Percentiles rank a stretch among this genome's conserved stretches.
Evolutionary conservation across 345 rosid genomes (phyloP).

Genomic region (Microcos paniculata): DNA sequence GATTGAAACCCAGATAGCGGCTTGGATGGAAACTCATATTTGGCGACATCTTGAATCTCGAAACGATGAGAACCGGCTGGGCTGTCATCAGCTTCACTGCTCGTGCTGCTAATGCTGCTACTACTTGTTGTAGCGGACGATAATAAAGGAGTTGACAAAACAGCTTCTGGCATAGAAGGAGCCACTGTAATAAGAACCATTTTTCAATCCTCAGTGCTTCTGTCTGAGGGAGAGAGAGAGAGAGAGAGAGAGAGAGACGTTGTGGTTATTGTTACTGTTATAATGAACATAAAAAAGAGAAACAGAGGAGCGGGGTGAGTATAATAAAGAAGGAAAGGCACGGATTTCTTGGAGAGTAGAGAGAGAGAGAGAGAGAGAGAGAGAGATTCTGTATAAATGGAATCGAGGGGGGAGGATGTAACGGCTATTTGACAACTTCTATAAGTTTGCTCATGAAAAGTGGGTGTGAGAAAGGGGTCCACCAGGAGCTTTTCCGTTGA

Average conservation of each 20-base stretch:
- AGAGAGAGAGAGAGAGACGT: neutral
- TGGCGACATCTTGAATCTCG: slow-evolving; percentile 27
- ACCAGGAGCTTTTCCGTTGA: neutral
- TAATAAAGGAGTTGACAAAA: slow-evolving; percentile 54
- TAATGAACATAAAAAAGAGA: slow-evolving; percentile 6
- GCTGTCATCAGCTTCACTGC: slow-evolving; percentile 56
- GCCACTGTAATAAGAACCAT: slow-evolving; percentile 16
- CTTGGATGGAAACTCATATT: slow-evolving; percentile 23
- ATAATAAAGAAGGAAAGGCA: slow-evolving; percentile 18
- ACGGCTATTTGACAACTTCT: slow-evolving; percentile 72
- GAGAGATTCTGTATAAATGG: slow-evolving; percentile 21
- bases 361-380: neutral
- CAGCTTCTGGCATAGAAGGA: slow-evolving; percentile 24
- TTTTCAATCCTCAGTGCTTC: neutral
- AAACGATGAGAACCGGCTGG: slow-evolving; percentile 42
- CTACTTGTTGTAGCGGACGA: slow-evolving; percentile 28
- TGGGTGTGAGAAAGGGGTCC: slow-evolving; percentile 1
- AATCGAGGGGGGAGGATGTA: slow-evolving; percentile 31
- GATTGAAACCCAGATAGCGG: slow-evolving; percentile 36
- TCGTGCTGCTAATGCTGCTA: slow-evolving; percentile 32
- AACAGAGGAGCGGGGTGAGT: slow-evolving; percentile 15
- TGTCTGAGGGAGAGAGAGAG: neutral
- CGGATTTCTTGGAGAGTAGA: slow-evolving; percentile 38
- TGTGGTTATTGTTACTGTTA: no score
- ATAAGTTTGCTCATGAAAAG: slow-evolving; percentile 6